These are phyloP conservation scores for Sphaerulina musiva DNA, from an alignment of 2,329 filamentous ascomycete genomes.

Conservation along the genomic window DNA sequence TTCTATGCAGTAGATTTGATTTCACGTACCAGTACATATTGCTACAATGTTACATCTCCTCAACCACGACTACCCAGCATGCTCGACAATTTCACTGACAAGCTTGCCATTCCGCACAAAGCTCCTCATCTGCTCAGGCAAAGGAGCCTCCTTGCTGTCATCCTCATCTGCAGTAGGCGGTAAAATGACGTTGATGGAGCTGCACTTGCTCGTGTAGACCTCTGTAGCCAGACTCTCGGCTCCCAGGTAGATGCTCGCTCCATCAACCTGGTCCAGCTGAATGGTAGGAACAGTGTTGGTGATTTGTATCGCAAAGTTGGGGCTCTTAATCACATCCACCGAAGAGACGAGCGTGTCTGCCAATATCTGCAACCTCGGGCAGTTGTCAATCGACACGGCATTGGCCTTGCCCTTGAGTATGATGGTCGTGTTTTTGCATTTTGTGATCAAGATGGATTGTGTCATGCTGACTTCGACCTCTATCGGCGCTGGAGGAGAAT, in stretches of 20 bases:
- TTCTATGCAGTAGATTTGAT: not conserved
- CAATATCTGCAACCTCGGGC: conserved; percentile 71
- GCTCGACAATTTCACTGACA: conserved; percentile 90
- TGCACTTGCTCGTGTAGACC: conserved; percentile 83
- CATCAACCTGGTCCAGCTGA: conserved; percentile 86
- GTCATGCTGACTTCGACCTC: conserved; percentile 74
- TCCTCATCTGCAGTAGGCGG: conserved; percentile 59
- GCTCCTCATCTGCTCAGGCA: conserved; percentile 86
- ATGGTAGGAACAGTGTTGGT: conserved; percentile 79
- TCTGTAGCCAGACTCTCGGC: conserved; percentile 72
- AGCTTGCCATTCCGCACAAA: conserved; percentile 70
- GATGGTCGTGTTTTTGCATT: conserved; percentile 84
- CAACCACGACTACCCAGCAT: conserved; percentile 54
- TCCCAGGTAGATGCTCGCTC: conserved; percentile 78
- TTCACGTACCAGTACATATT: not conserved
- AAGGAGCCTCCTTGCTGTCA: conserved; percentile 78
- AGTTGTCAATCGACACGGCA: conserved; percentile 93
- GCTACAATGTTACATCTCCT: not conserved
- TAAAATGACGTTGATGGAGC: conserved; percentile 80
- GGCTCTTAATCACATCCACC: conserved; percentile 90
- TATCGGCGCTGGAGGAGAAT: conserved; percentile 64
- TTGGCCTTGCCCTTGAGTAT: conserved; percentile 91
- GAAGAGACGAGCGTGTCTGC: conserved; percentile 85
- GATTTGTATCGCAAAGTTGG: conserved; percentile 81
- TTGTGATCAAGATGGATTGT: conserved; percentile 86